phyloP scores from a whole-genome alignment of 169 alveolate species.

The Plasmodium vivax region DNA sequence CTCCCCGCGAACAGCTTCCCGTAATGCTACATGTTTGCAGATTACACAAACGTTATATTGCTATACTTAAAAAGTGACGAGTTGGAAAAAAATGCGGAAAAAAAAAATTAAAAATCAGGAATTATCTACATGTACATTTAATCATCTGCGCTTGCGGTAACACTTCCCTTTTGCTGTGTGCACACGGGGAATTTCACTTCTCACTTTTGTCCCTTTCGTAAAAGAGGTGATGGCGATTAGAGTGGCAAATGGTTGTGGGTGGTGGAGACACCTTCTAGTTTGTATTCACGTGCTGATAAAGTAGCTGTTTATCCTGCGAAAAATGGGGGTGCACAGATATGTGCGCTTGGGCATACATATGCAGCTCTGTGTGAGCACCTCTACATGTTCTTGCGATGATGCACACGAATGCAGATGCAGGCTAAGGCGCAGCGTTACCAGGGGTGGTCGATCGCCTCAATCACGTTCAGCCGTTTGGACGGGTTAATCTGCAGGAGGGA shows the following conservation, averaged over 20 bases:
- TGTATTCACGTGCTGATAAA: constrained; percentile 21
- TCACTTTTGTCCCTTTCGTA: neutral
- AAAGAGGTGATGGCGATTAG: neutral
- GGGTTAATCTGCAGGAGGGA: constrained; percentile 69
- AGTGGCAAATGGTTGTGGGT: neutral
- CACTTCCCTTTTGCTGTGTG: neutral
- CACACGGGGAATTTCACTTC: neutral
- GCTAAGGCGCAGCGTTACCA: constrained; percentile 40
- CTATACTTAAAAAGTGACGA: neutral
- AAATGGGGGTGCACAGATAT: neutral
- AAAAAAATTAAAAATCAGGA: neutral
- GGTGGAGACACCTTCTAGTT: neutral
- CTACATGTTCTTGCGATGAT: neutral
- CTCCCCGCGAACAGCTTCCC: neutral
- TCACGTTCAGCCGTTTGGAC: constrained; percentile 62
- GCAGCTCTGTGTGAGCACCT: neutral
- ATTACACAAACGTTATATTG: neutral
- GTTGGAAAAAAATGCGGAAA: neutral
- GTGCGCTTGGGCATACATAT: neutral
- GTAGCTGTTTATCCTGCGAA: constrained; percentile 54
- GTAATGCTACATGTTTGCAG: neutral
- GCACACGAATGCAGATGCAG: neutral
- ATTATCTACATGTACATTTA: neutral
- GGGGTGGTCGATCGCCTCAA: constrained; percentile 78
- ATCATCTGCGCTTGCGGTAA: neutral